A percentile compares a stretch with the other conserved stretches of the same genome.
phyloP scores from a whole-genome alignment of 139 green algal species.

The Limnomonas spitsbergensis region DNA sequence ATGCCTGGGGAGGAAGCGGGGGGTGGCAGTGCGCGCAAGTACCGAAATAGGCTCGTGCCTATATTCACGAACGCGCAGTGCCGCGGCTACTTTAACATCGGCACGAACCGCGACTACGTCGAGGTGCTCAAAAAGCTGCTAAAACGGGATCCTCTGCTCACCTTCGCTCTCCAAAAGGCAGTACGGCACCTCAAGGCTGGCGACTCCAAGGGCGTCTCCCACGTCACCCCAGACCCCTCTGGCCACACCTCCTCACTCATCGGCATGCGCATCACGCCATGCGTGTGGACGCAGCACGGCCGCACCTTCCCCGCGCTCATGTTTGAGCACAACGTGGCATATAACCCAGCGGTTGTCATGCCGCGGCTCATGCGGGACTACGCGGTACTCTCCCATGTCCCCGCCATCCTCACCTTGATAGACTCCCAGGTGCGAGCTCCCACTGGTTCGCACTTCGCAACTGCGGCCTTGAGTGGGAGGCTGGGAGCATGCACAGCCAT shows the following conservation, averaged over 20 bases:
- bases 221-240: constrained; percentile 45
- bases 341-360: constrained; percentile 43
- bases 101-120: constrained; percentile 29
- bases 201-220: constrained; percentile 30
- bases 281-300: constrained; percentile 26
- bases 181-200: constrained; percentile 31
- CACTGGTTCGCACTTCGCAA: neutral
- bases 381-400: constrained; percentile 45
- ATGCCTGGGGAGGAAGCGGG: neutral
- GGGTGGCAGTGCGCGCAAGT: neutral
- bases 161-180: constrained; percentile 48
- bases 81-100: constrained; percentile 34
- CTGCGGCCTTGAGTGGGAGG: neutral
- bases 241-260: constrained; percentile 34
- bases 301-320: neutral
- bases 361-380: constrained; percentile 48
- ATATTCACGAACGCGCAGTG: constrained; percentile 32
- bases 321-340: constrained; percentile 47
- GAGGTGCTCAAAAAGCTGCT: constrained; percentile 39
- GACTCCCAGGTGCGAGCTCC: constrained; percentile 29
- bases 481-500: neutral
- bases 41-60: constrained; percentile 22
- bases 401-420: constrained; percentile 51
- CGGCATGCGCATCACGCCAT: constrained; percentile 46
- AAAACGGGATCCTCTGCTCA: constrained; percentile 40